Base-by-base conservation (phyloP, 1,284 basidiomycete genomes). In the Trichosporon coremiiforme region DNA sequence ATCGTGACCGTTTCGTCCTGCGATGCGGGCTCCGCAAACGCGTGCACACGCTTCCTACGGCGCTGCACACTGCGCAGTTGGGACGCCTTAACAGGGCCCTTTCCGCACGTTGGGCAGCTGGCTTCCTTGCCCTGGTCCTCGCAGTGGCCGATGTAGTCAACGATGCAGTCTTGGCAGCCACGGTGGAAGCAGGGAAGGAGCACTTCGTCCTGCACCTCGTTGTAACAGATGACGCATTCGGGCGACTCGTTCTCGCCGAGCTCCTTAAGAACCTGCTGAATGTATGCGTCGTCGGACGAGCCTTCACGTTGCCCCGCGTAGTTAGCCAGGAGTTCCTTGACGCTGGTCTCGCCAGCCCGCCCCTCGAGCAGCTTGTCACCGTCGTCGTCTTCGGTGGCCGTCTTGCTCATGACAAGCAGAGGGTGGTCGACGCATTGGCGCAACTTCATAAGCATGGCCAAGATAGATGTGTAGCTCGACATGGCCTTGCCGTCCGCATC, bases 381-480 rank as follows among this genome's bases (percentile, higher is more conserved):
- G 9, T 84, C 82, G 45, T 85, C 82, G 53, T 88, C 86, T 22
- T 87, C 84, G 8, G 74, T 75, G 0, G 86, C 86, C 0, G 89
- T 77, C 68, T 84, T 83, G 71, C 78, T 78, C 66, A 84, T 83
- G 10, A 94, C 92, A 5, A 95, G 87, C 73, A 88, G 87, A 0
- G 93, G 92, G 78, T 95, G 93, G 35, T 95, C 86, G 1, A 94
- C 93, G 12, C 93, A 93, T 66, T 93, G 91, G 45, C 93, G 90
- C 64, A 95, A 82, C 92, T 89, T 88, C 92, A 94, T 94, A 45
- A 94, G 86, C 91, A 94, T 93, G 4, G 92, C 93, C 76, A 95
- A 86, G 78, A 95, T 94, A 75, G 92, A 91, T 0, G 92, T 93
- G 79, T 94, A 95, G 76, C 94, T 94, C 75, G 89, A 92, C 80